Percentiles rank a stretch among this genome's conserved stretches.
Evolutionary conservation across 495 filamentous ascomycete species (phyloP).

Genomic region (Durotheca rogersii): DNA sequence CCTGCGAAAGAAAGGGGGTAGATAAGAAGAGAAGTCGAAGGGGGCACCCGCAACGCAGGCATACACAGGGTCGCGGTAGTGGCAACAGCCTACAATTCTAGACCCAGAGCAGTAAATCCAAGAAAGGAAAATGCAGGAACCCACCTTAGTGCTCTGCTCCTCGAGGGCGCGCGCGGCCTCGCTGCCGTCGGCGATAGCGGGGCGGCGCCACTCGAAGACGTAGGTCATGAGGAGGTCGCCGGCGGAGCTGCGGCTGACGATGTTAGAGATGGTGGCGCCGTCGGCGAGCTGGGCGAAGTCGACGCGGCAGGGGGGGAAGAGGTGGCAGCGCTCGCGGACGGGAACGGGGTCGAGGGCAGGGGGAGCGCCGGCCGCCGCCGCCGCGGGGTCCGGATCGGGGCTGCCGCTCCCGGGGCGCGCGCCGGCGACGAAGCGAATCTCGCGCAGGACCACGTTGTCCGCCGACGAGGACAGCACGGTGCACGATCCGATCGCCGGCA

Average conservation of each 20-base stretch:
- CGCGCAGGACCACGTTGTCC: slow-evolving; percentile 31
- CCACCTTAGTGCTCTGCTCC: slow-evolving; percentile 37
- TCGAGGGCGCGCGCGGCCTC: slow-evolving; percentile 32
- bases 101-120: too few relatives aligned
- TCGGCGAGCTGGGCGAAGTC: slow-evolving; percentile 40
- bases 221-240: slow-evolving; percentile 43
- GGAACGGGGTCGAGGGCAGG: background rate
- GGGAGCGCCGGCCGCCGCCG: slow-evolving; percentile 4
- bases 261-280: slow-evolving; percentile 40
- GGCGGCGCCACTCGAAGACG: slow-evolving; percentile 43
- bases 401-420: background rate
- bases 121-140: slow-evolving; percentile 4
- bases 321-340: slow-evolving; percentile 33
- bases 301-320: slow-evolving; percentile 38
- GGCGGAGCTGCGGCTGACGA: slow-evolving; percentile 32
- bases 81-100: too few relatives aligned
- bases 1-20: background rate
- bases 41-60: too few relatives aligned
- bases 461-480: slow-evolving; percentile 32
- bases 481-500: slow-evolving; percentile 42
- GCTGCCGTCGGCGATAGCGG: slow-evolving; percentile 31
- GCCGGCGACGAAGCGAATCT: slow-evolving; percentile 34
- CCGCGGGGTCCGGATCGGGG: background rate
- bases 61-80: too few relatives aligned
- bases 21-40: background rate